Evolutionary conservation across 1,139 yeast genomes (phyloP).

Genomic region (Sugiyamaella pinicola): DNA sequence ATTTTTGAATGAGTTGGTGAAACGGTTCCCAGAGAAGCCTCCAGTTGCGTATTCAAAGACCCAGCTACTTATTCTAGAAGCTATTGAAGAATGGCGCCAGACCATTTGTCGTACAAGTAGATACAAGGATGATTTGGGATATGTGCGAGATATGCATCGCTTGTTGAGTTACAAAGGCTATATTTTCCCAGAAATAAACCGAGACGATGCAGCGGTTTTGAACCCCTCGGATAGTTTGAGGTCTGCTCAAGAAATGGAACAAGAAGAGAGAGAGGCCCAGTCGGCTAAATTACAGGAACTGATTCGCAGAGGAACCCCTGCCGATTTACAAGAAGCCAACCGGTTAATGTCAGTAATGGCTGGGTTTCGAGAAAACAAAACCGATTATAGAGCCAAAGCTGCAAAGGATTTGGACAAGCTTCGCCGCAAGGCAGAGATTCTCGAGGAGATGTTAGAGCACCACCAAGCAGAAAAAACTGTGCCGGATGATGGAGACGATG

Average conservation of each 20-base stretch:
- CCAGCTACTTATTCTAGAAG: slow-evolving; percentile 82
- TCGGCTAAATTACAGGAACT: slow-evolving; percentile 94
- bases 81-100: slow-evolving; percentile 96
- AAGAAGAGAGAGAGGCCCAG: slow-evolving; percentile 90
- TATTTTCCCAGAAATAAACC: slow-evolving; percentile 85
- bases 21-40: slow-evolving; percentile 92
- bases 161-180: slow-evolving; percentile 85
- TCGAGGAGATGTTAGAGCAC: slow-evolving; percentile 82
- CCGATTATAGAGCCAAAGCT: slow-evolving; percentile 81
- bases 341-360: slow-evolving; percentile 97
- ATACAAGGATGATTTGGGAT: slow-evolving; percentile 88
- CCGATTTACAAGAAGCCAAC: slow-evolving; percentile 94
- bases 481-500: slow-evolving; percentile 45
- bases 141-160: slow-evolving; percentile 94
- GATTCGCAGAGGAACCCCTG: slow-evolving; percentile 93
- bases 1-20: slow-evolving; percentile 88
- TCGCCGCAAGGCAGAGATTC: slow-evolving; percentile 83
- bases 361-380: slow-evolving; percentile 72
- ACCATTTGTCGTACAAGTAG: slow-evolving; percentile 89
- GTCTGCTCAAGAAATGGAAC: slow-evolving; percentile 85
- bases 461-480: slow-evolving; percentile 56
- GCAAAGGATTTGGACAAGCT: slow-evolving; percentile 83
- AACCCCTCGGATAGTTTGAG: slow-evolving; percentile 89
- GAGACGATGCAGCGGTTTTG: slow-evolving; percentile 90
- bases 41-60: slow-evolving; percentile 82